Evolutionary conservation across 208 protist genomes (phyloP), one percentile per base, ranked within the genome.

Genomic region (Leishmania mexicana): DNA sequence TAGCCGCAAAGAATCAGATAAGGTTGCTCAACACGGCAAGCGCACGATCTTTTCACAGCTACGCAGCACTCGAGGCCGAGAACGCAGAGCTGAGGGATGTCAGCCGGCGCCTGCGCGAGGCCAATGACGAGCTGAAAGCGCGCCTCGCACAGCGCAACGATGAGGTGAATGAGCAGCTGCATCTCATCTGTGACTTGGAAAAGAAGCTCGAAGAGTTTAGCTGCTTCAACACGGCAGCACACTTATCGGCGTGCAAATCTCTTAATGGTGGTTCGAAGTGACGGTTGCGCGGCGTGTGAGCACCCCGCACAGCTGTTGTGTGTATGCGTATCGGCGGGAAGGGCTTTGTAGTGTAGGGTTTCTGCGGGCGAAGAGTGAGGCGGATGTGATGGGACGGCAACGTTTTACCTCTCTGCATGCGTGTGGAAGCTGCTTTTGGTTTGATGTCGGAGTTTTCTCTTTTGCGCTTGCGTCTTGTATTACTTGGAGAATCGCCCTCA

Each of bases 1-100:
- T 84, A 24, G 85, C 87, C 0, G 88, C 92, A 0, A 89, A 85
- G n/a, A 84, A 84, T 35, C 94, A 97, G 68, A 95, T 97, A 31
- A 67, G 70, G 49, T 84, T 97, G n/a, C 78, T 94, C 13, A 92
- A 91, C 76, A 73, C 80, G 15, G 84, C 83, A 31, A 96, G 85
- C 76, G 67, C 90, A 76, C 80, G 86, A 40, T 86, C 87, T 3
- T 74, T 94, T 19, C 17, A 73, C 35, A 65, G 76, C 68, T 97
- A 88, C 79, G 78, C 76, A 2, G 76, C 79, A 49, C 82, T 95
- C 0, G 92, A 97, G 74, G 72, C 90, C 31, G 81, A 88, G 51
- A 93, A 94, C 65, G 71, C 58, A 78, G 53, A 65, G 1, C 81
- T 97, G 57, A 60, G 78, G 31, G 58, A 76, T 17, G 76, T 79